These are phyloP conservation scores for Zygoascus tannicola DNA, from an alignment of 805 yeast genomes.

Conservation along the genomic window DNA sequence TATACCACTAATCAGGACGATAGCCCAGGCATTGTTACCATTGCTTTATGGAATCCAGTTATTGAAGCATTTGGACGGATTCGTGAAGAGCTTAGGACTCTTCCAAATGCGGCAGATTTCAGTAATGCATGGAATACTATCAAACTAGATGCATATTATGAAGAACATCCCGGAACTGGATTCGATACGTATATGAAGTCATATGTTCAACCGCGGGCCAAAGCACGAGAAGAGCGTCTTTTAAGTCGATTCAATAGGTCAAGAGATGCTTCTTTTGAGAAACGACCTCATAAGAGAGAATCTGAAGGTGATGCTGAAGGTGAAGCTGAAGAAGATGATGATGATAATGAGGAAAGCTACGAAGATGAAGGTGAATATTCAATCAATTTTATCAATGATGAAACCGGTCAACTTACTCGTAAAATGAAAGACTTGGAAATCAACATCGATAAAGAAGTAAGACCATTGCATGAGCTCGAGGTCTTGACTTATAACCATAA, in stretches of 20 bases:
- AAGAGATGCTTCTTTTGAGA: not conserved
- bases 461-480: not conserved
- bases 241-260: not conserved
- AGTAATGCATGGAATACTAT: not conserved
- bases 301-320: not conserved
- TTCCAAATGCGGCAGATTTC: no score
- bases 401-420: not conserved
- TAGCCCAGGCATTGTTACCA: not conserved
- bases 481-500: not conserved
- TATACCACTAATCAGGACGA: not conserved
- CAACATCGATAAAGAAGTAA: not conserved
- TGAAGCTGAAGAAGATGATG: not conserved
- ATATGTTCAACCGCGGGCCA: not conserved
- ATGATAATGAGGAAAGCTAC: not conserved
- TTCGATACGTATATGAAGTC: not conserved
- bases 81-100: no score
- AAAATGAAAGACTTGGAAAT: not conserved
- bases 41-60: not conserved
- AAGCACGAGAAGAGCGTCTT: not conserved
- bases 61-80: not conserved
- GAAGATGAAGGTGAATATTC: not conserved
- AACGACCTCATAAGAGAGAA: not conserved
- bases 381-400: not conserved
- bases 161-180: not conserved
- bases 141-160: not conserved